phyloP scores from a whole-genome alignment of 352 stramenopile genomes.

The Pythium rhizo-oryzae region DNA sequence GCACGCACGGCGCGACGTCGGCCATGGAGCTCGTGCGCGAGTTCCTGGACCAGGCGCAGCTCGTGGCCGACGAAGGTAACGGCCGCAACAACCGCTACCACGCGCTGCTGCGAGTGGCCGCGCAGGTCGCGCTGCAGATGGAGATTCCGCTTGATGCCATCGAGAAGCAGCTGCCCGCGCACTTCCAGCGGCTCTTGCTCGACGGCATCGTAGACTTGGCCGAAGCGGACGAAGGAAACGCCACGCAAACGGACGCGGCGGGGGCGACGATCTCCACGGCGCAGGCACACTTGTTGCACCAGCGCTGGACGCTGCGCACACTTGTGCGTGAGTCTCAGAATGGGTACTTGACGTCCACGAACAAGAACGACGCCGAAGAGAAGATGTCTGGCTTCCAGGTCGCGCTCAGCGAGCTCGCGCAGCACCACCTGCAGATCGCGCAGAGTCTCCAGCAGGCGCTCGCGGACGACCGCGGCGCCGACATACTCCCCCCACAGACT shows the following conservation, averaged over 20 bases:
- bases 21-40: slow-evolving; percentile 82
- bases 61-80: slow-evolving; percentile 78
- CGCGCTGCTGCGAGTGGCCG: slow-evolving; percentile 68
- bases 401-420: slow-evolving; percentile 65
- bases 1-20: slow-evolving; percentile 60
- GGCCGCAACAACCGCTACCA: slow-evolving; percentile 75
- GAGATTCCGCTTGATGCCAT: slow-evolving; percentile 54
- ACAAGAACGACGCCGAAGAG: slow-evolving; percentile 67
- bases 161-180: slow-evolving; percentile 62
- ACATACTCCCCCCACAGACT: slow-evolving; percentile 40
- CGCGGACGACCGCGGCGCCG: slow-evolving; percentile 38
- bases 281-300: slow-evolving; percentile 65
- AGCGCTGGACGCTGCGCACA: slow-evolving; percentile 76
- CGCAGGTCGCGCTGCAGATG: slow-evolving; percentile 81
- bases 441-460: slow-evolving; percentile 58
- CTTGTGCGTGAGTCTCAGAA: slow-evolving; percentile 73
- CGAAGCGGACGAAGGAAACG: slow-evolving; percentile 31
- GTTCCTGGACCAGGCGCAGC: slow-evolving; percentile 84
- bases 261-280: slow-evolving; percentile 33
- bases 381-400: slow-evolving; percentile 63
- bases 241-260: background rate
- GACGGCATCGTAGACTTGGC: slow-evolving; percentile 83
- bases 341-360: slow-evolving; percentile 70
- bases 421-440: slow-evolving; percentile 59
- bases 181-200: slow-evolving; percentile 81